phyloP scores from a whole-genome alignment of 2,329 filamentous ascomycete genomes.

The Talaromyces rugulosus region DNA sequence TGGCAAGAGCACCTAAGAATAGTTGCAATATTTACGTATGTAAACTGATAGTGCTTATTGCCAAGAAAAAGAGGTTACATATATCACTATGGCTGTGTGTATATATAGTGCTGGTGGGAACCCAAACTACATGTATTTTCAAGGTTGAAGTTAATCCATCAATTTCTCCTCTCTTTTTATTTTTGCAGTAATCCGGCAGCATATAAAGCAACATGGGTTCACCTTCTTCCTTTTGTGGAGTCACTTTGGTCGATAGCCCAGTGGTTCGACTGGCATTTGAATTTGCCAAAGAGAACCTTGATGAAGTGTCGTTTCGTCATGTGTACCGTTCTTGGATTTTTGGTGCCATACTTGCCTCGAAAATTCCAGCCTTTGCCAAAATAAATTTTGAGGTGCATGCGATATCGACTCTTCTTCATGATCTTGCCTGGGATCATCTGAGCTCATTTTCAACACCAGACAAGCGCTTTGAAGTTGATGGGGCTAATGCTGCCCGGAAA shows the following conservation, averaged over 20 bases:
- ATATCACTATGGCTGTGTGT: background rate
- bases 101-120: background rate
- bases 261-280: background rate
- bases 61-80: background rate
- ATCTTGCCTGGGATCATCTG: conserved; percentile 35
- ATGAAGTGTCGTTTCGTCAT: conserved; percentile 11
- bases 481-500: conserved; percentile 40
- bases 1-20: background rate
- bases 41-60: background rate
- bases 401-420: conserved; percentile 18
- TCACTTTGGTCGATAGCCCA: background rate
- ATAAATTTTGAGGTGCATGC: conserved; percentile 12
- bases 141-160: too few relatives aligned
- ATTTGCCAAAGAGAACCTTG: background rate
- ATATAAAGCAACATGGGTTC: background rate
- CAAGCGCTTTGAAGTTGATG: conserved; percentile 50
- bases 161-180: background rate
- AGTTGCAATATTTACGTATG: background rate
- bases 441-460: conserved; percentile 36
- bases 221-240: background rate
- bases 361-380: conserved; percentile 19
- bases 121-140: background rate
- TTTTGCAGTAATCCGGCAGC: background rate
- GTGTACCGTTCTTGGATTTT: conserved; percentile 35
- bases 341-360: conserved; percentile 31